These are phyloP conservation scores for Isoetes engelmannii DNA, from an alignment of 83 land plant species.

Conservation along the genomic window DNA sequence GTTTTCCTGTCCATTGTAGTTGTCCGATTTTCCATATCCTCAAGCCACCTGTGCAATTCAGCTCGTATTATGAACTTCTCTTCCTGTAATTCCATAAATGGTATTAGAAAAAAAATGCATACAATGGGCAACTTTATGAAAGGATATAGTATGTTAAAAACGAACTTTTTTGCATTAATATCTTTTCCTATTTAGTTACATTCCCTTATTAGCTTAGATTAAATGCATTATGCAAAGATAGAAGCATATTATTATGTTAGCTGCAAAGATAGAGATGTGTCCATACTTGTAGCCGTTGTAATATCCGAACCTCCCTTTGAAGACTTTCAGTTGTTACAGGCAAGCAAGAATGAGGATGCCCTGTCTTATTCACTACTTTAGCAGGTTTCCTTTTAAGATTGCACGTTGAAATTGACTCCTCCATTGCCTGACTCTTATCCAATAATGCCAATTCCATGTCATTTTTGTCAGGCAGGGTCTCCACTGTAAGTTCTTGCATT, in stretches of 20 bases:
- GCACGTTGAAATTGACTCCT: neutral
- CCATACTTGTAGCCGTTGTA: constrained; percentile 62
- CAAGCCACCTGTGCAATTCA: constrained; percentile 86
- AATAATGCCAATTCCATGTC: neutral
- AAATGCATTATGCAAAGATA: neutral
- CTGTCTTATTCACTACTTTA: constrained; percentile 16
- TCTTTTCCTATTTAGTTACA: neutral
- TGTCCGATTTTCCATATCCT: constrained; percentile 49
- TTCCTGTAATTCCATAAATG: constrained; percentile 37
- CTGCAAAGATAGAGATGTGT: neutral
- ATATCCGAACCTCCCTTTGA: constrained; percentile 65
- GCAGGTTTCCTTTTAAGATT: neutral
- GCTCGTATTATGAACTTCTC: constrained; percentile 59
- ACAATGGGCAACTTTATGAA: neutral
- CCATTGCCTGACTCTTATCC: neutral
- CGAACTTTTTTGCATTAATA: neutral
- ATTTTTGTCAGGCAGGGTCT: neutral
- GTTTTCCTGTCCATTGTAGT: constrained; percentile 77
- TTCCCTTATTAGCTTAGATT: neutral
- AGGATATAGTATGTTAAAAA: neutral
- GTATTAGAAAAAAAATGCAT: constrained; percentile 10
- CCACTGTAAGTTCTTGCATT: neutral
- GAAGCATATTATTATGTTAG: neutral
- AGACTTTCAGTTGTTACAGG: constrained; percentile 34
- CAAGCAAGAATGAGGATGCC: constrained; percentile 39